A percentile compares a stretch with the other conserved stretches of the same genome.
These are phyloP conservation scores for Melaleuca quinquenervia DNA, from an alignment of 345 rosid genomes.

Conservation along the genomic window DNA sequence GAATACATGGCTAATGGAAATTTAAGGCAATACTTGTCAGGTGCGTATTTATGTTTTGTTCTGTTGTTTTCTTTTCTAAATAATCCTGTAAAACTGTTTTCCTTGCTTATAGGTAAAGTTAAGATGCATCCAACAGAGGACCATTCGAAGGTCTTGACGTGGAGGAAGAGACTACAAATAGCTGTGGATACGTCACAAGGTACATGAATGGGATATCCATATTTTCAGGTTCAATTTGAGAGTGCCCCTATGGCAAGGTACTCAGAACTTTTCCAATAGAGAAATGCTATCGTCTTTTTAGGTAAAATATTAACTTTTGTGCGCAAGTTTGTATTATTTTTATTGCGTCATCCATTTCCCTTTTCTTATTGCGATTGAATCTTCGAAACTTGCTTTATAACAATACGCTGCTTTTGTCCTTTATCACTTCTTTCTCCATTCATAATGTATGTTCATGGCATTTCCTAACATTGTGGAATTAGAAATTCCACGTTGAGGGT, in stretches of 20 bases:
- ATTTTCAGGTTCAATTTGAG: accelerated
- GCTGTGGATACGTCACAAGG: conserved; percentile 35
- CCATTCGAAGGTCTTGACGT: background rate
- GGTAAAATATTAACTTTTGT: background rate
- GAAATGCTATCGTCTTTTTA: background rate
- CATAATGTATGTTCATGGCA: background rate
- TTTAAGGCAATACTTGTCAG: conserved; percentile 13
- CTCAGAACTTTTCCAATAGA: background rate
- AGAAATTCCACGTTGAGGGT: background rate
- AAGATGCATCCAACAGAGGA: background rate
- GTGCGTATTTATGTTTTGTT: background rate
- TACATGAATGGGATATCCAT: background rate
- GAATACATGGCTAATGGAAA: conserved; percentile 29
- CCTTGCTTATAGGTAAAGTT: background rate
- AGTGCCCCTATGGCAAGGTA: background rate
- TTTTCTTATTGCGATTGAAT: background rate
- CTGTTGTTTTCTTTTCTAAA: background rate
- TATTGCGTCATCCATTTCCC: background rate
- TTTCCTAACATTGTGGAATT: background rate
- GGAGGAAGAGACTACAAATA: conserved; percentile 19
- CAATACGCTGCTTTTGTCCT: background rate
- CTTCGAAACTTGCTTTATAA: background rate
- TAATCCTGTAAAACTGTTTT: background rate
- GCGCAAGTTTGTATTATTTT: background rate
- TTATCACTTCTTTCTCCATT: background rate